Conservation (phyloP, 1,139 yeast species). For the Magnusiomyces suaveolens region DNA sequence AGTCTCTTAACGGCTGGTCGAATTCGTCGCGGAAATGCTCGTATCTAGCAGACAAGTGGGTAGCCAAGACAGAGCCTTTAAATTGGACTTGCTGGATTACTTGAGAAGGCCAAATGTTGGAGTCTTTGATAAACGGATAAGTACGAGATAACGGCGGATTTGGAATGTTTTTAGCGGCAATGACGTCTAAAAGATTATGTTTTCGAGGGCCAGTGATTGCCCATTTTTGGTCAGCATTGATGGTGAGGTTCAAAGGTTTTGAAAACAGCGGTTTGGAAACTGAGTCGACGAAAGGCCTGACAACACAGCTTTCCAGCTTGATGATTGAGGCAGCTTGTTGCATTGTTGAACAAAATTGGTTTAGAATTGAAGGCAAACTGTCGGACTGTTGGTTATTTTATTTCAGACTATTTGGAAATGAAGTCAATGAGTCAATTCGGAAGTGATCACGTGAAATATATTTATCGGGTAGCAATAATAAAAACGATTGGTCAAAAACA, state of each 20-base stretch:
- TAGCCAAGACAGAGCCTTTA: constrained; percentile 47
- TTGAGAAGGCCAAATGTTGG: constrained; percentile 38
- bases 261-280: constrained; percentile 17
- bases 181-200: constrained; percentile 35
- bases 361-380: not conserved
- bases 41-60: constrained; percentile 80
- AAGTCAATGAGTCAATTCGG: too few relatives aligned
- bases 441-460: too few relatives aligned
- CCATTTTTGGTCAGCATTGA: constrained; percentile 37
- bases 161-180: constrained; percentile 42
- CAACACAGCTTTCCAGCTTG: constrained; percentile 19
- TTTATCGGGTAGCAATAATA: too few relatives aligned
- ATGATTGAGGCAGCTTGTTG: constrained; percentile 12
- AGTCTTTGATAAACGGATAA: constrained; percentile 43
- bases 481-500: too few relatives aligned
- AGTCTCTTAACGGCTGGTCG: constrained; percentile 62
- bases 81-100: constrained; percentile 52
- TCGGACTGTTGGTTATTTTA: not conserved
- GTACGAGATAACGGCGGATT: constrained; percentile 46
- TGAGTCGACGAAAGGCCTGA: constrained; percentile 20
- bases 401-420: not conserved
- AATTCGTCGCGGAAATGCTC: constrained; percentile 77
- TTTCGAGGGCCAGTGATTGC: constrained; percentile 45
- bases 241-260: constrained; percentile 27
- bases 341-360: too few relatives aligned